Evolutionary conservation across 2,329 filamentous ascomycete genomes (phyloP).

Genomic region (Colletotrichum orchidophilum): DNA sequence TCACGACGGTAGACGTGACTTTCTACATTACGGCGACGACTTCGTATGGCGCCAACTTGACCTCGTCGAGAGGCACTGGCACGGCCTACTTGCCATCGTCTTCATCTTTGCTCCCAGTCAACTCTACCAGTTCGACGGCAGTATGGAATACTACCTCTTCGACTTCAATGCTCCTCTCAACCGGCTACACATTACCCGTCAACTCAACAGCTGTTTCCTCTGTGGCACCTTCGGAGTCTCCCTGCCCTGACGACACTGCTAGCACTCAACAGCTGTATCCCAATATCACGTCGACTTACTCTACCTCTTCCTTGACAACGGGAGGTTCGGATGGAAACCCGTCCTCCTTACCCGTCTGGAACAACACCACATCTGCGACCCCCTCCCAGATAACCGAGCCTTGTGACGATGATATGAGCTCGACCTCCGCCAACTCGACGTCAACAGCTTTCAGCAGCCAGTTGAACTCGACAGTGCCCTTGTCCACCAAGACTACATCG

Average conservation of each 20-base stretch:
- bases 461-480: background rate
- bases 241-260: background rate
- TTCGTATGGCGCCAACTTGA: constrained; percentile 28
- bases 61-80: background rate
- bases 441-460: background rate
- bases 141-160: constrained; percentile 1
- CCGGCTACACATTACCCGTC: background rate
- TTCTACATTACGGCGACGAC: constrained; percentile 43
- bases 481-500: background rate
- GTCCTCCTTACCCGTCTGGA: background rate
- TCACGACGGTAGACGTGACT: constrained; percentile 44
- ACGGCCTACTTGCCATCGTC: background rate
- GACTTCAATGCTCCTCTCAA: background rate
- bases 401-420: constrained; percentile 18
- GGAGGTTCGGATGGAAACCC: background rate
- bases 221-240: background rate
- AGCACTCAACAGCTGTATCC: background rate
- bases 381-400: constrained; percentile 6
- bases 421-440: background rate
- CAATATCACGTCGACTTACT: constrained; percentile 1
- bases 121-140: constrained; percentile 1
- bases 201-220: background rate
- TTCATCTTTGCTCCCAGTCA: background rate
- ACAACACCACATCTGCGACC: background rate
- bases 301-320: background rate